Evolutionary conservation across 306 rosid species (phyloP), one percentile per base, ranked within the genome.

Genomic region (Pyrus pyrifolia): DNA sequence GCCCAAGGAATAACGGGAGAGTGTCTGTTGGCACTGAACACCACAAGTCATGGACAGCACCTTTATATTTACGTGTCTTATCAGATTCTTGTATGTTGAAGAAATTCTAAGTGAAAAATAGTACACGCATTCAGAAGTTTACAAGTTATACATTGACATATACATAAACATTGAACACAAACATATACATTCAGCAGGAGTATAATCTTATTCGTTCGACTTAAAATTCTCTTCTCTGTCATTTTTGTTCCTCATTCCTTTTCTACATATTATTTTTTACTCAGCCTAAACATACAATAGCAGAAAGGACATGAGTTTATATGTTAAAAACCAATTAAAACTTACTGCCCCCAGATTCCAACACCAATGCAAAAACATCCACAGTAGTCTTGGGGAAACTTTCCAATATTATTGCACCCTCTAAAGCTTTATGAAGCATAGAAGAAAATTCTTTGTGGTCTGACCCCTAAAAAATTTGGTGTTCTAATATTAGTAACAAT

Each of bases 261-360:
- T 17, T 23, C 22, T 23, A 6, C 44, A 18, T 27, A 65, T 5
- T 72, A 6, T 65, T 64, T 72, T 8, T 17, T 12, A 31, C 23
- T 45, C 33, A 21, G 23, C 60, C 76, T 31, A 72, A 49, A 53
- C 13, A 4, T 55, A 31, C 21, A 44, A 70, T 17, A 31, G 23
- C 27, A 57, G 67, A 58, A 58, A 62, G 21, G 44, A 51, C 19
- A 68, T 5, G 11, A 25, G 11, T 38, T 55, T 21, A 44, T 17
- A 83, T 42, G 71, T 6, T 38, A 68, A 68, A 71, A 74, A 8
- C 45, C 25, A 81, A 71, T 21, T 60, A 68, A 71, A 71, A 78
- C 99, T 92, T 91, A 95, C 98, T 88, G 81, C 99, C 99, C 1
- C 97, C 88, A 84, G 99, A 92, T 84, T 95, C 98, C 81, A 95